Percentiles rank a stretch among this genome's conserved stretches.
Evolutionary conservation across 305 asterid genomes (phyloP).

Genomic region (Rubia balearica): DNA sequence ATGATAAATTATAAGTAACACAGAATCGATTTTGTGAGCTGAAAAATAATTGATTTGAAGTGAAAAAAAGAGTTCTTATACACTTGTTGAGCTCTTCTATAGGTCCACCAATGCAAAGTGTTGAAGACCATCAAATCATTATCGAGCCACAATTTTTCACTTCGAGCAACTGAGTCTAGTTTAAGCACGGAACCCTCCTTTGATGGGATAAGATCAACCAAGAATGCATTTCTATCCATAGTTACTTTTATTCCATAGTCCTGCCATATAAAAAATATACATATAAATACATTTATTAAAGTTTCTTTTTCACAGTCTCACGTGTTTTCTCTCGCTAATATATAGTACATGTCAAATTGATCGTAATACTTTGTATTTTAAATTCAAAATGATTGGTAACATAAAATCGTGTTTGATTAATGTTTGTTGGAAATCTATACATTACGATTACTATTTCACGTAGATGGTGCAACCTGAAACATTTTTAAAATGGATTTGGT

Average conservation of each 20-base stretch:
- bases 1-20: background rate
- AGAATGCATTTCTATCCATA: constrained; percentile 18
- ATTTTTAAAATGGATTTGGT: too few species aligned
- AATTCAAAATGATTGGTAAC: too few species aligned
- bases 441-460: too few species aligned
- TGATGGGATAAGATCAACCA: constrained; percentile 22
- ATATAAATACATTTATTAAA: background rate
- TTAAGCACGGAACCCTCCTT: constrained; percentile 15
- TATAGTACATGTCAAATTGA: too few species aligned
- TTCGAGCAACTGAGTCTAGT: constrained; percentile 32
- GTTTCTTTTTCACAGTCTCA: too few species aligned
- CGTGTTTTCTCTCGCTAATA: too few species aligned
- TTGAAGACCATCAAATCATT: constrained; percentile 75
- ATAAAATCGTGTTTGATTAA: too few species aligned
- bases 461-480: too few species aligned
- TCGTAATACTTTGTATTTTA: too few species aligned
- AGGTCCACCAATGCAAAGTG: constrained; percentile 96
- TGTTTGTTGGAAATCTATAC: too few species aligned
- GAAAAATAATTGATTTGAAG: background rate
- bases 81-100: constrained; percentile 66
- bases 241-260: constrained; percentile 20
- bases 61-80: too few species aligned
- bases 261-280: background rate
- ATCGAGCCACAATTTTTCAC: constrained; percentile 55
- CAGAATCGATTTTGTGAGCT: background rate